Percentiles rank a stretch among this genome's conserved stretches.
These are phyloP conservation scores for Cercospora janseana DNA, from an alignment of 2,329 filamentous ascomycete genomes.

Conservation along the genomic window DNA sequence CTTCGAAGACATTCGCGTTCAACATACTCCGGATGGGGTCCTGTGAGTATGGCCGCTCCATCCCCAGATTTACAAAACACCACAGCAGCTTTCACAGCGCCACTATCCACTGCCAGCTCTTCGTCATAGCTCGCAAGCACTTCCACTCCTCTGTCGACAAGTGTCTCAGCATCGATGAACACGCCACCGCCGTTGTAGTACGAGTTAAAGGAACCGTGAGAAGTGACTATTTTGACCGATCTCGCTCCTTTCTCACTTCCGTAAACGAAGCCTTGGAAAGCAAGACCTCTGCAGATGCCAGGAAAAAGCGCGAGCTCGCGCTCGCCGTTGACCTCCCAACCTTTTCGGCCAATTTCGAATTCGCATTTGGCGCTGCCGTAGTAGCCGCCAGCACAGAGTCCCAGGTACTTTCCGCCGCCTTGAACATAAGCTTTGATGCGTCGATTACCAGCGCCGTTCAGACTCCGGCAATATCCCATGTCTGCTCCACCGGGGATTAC, in stretches of 20 bases:
- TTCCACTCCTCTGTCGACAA: conserved; percentile 66
- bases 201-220: conserved; percentile 62
- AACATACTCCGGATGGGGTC: conserved; percentile 85
- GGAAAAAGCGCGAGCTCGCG: conserved; percentile 88
- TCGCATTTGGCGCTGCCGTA: conserved; percentile 81
- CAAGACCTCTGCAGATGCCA: conserved; percentile 78
- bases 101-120: conserved; percentile 71
- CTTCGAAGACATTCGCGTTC: neutral
- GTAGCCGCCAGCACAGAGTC: conserved; percentile 92
- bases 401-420: conserved; percentile 79
- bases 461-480: conserved; percentile 78
- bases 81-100: conserved; percentile 70
- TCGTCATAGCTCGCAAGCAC: conserved; percentile 78
- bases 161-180: conserved; percentile 74
- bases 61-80: conserved; percentile 81
- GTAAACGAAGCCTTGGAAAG: conserved; percentile 88
- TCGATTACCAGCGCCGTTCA: conserved; percentile 86
- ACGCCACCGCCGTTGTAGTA: conserved; percentile 96
- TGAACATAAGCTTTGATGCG: conserved; percentile 83
- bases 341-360: conserved; percentile 81
- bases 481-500: conserved; percentile 95
- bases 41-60: conserved; percentile 75
- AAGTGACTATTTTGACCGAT: conserved; percentile 66
- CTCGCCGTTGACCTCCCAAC: conserved; percentile 79
- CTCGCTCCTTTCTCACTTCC: conserved; percentile 80